Conservation (phyloP, 305 asterid species). For the Fraxinus albicans region DNA sequence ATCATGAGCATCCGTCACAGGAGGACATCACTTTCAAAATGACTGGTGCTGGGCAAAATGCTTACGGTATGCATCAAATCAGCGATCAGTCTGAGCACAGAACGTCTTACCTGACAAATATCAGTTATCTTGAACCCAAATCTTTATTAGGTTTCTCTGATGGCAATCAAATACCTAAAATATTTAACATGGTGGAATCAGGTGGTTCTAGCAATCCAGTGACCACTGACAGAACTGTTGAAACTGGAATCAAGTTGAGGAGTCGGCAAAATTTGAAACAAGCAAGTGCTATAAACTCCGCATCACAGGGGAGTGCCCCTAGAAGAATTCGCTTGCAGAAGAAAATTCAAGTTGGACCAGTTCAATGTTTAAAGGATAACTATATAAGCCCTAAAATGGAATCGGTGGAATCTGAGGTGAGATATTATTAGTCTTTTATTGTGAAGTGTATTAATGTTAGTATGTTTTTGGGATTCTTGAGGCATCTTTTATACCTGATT, state of each 20-base stretch:
- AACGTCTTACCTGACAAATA: slow-evolving; percentile 17
- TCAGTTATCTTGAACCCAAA: slow-evolving; percentile 9
- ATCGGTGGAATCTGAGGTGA: slow-evolving; percentile 39
- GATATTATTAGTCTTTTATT: slow-evolving; percentile 6
- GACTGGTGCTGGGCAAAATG: slow-evolving; percentile 19
- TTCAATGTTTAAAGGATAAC: slow-evolving; percentile 34
- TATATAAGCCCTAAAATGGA: slow-evolving; percentile 27
- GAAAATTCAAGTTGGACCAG: slow-evolving; percentile 53
- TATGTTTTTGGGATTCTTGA: not conserved
- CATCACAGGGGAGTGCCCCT: slow-evolving; percentile 55
- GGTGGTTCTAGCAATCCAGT: slow-evolving; percentile 25
- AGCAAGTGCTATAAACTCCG: slow-evolving; percentile 14
- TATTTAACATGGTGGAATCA: slow-evolving; percentile 11
- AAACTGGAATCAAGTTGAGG: slow-evolving; percentile 58
- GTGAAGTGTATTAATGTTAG: not conserved
- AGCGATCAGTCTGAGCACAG: slow-evolving; percentile 1
- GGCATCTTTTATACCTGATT: slow-evolving; percentile 10
- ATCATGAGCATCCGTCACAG: slow-evolving; percentile 42
- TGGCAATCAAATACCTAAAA: slow-evolving; percentile 27
- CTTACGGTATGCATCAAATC: not conserved
- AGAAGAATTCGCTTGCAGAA: slow-evolving; percentile 64
- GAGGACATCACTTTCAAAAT: slow-evolving; percentile 37
- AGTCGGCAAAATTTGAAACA: slow-evolving; percentile 32
- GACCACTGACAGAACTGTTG: slow-evolving; percentile 26
- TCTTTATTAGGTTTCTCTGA: slow-evolving; percentile 21